Evolutionary conservation across 257 asterid genomes (phyloP).

Genomic region (Cordia subcordata): DNA sequence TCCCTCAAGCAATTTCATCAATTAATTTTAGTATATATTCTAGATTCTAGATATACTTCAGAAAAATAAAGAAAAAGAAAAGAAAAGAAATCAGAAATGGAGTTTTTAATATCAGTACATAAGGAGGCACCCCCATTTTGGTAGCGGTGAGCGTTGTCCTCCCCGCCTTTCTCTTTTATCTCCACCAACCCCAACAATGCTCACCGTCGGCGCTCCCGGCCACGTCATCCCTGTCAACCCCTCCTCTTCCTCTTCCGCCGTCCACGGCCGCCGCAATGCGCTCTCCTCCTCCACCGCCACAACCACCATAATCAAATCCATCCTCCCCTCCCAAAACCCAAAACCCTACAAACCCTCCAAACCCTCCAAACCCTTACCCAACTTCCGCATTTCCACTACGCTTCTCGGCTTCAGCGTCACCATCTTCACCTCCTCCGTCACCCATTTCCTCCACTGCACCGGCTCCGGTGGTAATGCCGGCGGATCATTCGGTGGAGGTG

Average conservation of each 20-base stretch:
- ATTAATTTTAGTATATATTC: too few relatives aligned
- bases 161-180: slow-evolving; percentile 11
- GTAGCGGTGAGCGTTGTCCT: too few relatives aligned
- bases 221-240: slow-evolving; percentile 37
- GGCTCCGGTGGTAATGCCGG: slow-evolving; percentile 35
- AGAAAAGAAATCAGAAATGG: too few relatives aligned
- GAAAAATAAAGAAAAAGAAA: too few relatives aligned
- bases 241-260: slow-evolving; percentile 27
- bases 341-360: slow-evolving; percentile 24
- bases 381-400: slow-evolving; percentile 19
- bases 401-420: slow-evolving; percentile 58
- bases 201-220: slow-evolving; percentile 57
- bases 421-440: slow-evolving; percentile 31
- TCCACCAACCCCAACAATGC: slow-evolving; percentile 27
- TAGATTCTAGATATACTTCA: too few relatives aligned
- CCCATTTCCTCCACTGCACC: slow-evolving; percentile 24
- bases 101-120: too few relatives aligned
- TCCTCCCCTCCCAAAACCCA: not conserved
- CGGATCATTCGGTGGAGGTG: slow-evolving; percentile 23
- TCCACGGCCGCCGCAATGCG: slow-evolving; percentile 13
- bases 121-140: too few relatives aligned
- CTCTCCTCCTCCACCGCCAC: slow-evolving; percentile 13
- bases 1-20: too few relatives aligned
- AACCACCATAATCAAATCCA: not conserved
- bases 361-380: slow-evolving; percentile 27